Percentiles rank a stretch among this genome's conserved stretches.
Conservation (phyloP, 2,329 filamentous ascomycete species). For the Colletotrichum navitas region DNA sequence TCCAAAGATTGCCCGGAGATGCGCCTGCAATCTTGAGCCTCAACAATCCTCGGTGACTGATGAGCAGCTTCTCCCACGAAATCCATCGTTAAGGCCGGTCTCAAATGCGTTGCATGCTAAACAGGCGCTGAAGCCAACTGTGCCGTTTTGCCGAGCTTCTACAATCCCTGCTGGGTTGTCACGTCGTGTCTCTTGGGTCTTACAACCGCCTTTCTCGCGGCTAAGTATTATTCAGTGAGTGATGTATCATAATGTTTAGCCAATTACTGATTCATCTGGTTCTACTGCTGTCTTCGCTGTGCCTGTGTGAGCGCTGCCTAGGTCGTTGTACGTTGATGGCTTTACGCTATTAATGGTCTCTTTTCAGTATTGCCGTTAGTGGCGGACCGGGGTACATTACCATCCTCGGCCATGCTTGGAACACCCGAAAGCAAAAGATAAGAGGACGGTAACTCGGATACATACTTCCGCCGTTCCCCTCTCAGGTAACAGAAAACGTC, state of each 20-base stretch:
- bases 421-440: neutral
- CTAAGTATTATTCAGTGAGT: neutral
- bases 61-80: no score
- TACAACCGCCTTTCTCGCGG: neutral
- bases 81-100: neutral
- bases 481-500: neutral
- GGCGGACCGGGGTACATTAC: neutral
- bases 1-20: neutral
- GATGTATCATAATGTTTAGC: neutral
- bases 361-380: neutral
- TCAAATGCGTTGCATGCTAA: neutral
- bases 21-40: neutral
- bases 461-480: neutral
- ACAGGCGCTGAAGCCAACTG: neutral
- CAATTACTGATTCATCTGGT: no score
- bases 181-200: neutral
- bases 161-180: neutral
- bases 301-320: no score
- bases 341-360: neutral
- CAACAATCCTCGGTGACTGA: neutral
- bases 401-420: no score
- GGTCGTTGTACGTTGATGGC: neutral
- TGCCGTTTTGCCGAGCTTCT: constrained; percentile 8
- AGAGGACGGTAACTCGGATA: neutral
- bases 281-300: no score